phyloP scores from a whole-genome alignment of 163 green algal species.

The Dunaliella salina region DNA sequence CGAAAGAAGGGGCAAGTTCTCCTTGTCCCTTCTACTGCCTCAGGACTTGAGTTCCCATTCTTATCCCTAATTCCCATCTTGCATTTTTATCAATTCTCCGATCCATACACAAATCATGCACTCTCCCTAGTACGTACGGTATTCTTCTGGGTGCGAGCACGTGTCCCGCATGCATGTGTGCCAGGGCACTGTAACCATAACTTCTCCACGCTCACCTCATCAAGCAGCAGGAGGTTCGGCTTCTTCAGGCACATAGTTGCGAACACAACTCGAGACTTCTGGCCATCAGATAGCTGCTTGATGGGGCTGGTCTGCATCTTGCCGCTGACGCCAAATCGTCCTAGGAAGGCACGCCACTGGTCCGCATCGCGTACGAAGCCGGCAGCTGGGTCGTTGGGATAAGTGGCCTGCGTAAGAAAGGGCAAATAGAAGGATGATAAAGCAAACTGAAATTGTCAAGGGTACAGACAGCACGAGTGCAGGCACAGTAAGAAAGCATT shows the following conservation, averaged over 20 bases:
- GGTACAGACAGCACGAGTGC: too few species aligned
- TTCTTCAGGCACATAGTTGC: slow-evolving; percentile 72
- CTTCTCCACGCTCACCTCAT: slow-evolving; percentile 37
- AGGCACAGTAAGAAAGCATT: too few species aligned
- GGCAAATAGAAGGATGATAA: too few species aligned
- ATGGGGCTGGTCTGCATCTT: slow-evolving; percentile 81
- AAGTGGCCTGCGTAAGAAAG: slow-evolving; percentile 30
- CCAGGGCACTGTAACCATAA: not conserved
- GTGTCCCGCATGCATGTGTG: not conserved
- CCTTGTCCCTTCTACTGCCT: too few species aligned
- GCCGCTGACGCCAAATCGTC: slow-evolving; percentile 84
- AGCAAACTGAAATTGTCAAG: too few species aligned
- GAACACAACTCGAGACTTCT: slow-evolving; percentile 74
- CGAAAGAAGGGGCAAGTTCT: too few species aligned
- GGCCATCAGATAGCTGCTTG: slow-evolving; percentile 64
- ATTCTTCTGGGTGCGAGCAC: too few species aligned
- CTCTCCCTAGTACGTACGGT: too few species aligned
- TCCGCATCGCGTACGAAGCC: slow-evolving; percentile 59
- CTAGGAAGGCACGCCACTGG: slow-evolving; percentile 76
- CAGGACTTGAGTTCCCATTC: too few species aligned
- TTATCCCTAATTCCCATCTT: too few species aligned
- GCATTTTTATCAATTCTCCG: too few species aligned
- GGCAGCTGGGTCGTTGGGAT: slow-evolving; percentile 51
- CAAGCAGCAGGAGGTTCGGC: slow-evolving; percentile 78
- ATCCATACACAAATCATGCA: too few species aligned